Evolutionary conservation across 1,284 basidiomycete genomes (phyloP).

Genomic region (Flammula alnicola): DNA sequence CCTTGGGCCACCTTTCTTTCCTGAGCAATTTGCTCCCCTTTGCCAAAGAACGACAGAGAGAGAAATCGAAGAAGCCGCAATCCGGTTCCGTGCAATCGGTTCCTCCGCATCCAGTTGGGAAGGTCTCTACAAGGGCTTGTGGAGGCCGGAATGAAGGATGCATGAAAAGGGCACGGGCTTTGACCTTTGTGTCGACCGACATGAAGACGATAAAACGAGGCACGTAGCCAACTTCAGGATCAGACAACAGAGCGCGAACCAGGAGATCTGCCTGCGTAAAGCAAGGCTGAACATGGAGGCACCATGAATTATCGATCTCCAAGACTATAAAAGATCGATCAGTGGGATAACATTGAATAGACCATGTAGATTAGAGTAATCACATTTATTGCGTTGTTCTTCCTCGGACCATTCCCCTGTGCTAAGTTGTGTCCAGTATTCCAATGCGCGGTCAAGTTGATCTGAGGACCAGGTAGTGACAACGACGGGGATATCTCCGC

Average conservation of each 20-base stretch:
- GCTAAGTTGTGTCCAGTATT: constrained; percentile 33
- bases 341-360: no score
- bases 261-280: constrained; percentile 31
- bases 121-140: constrained; percentile 16
- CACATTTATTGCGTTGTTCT: constrained; percentile 26
- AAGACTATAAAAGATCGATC: not conserved
- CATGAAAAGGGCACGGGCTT: constrained; percentile 29
- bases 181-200: constrained; percentile 10
- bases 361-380: not conserved
- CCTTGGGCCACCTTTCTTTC: constrained; percentile 14
- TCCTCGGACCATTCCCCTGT: constrained; percentile 27
- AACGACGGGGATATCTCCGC: constrained; percentile 29
- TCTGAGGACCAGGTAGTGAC: constrained; percentile 25
- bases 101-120: constrained; percentile 25
- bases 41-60: constrained; percentile 21
- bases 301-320: not conserved
- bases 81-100: constrained; percentile 18
- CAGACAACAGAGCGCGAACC: constrained; percentile 32
- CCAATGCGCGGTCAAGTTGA: constrained; percentile 22
- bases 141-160: constrained; percentile 25
- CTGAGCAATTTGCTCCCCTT: constrained; percentile 24
- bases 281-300: constrained; percentile 17
- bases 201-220: constrained; percentile 33
- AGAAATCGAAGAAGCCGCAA: constrained; percentile 30
- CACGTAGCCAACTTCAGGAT: constrained; percentile 31